Evolutionary conservation across 108 stramenopile genomes (phyloP).

Genomic region (Pseudonitzschia multistriata): DNA sequence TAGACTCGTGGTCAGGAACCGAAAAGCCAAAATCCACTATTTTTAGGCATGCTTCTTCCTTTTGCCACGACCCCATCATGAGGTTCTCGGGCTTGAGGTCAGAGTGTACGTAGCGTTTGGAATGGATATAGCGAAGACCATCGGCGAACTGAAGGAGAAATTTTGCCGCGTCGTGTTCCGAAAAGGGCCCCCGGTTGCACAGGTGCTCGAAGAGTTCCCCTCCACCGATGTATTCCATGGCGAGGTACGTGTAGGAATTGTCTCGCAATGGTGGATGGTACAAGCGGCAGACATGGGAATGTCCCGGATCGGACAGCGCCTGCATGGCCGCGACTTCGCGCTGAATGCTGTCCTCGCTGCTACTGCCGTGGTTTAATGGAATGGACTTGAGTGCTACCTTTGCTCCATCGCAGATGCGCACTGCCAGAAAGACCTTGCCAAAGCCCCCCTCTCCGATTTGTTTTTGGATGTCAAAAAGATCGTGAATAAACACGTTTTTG

Average conservation of each 20-base stretch:
- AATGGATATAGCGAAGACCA: constrained; percentile 28
- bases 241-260: constrained; percentile 20
- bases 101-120: constrained; percentile 10
- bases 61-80: background rate
- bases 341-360: constrained; percentile 13
- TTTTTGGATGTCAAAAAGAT: constrained; percentile 18
- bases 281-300: constrained; percentile 14
- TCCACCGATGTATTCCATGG: constrained; percentile 32
- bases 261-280: constrained; percentile 22
- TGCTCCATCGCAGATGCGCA: constrained; percentile 20
- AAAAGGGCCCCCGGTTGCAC: constrained; percentile 23
- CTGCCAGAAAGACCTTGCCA: constrained; percentile 30
- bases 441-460: constrained; percentile 31
- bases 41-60: constrained; percentile 13
- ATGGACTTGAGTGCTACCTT: constrained; percentile 32
- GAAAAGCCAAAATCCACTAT: constrained; percentile 37
- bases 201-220: constrained; percentile 42
- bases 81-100: constrained; percentile 26
- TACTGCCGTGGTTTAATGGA: background rate
- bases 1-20: constrained; percentile 32
- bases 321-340: constrained; percentile 29
- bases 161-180: constrained; percentile 22
- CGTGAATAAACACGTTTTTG: constrained; percentile 9
- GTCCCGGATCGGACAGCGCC: constrained; percentile 18
- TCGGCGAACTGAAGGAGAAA: constrained; percentile 39